These are phyloP conservation scores for Linum lewisii DNA, from an alignment of 345 rosid genomes.

Conservation along the genomic window DNA sequence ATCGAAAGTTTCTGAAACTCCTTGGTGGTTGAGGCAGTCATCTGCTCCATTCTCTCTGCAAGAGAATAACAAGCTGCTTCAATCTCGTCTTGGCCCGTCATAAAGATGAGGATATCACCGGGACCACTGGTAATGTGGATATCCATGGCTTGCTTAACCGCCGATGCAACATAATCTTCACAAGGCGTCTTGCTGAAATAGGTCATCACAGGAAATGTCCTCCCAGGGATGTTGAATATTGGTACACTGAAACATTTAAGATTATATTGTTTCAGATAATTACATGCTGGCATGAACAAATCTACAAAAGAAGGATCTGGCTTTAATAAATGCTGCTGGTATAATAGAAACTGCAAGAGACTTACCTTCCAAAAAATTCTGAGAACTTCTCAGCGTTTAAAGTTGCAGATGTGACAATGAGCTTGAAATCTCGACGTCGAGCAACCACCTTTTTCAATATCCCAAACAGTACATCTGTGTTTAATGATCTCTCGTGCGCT, in stretches of 20 bases:
- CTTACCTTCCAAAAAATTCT: constrained; percentile 82
- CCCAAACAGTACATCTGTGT: constrained; percentile 90
- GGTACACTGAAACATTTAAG: constrained; percentile 66
- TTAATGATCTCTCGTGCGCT: constrained; percentile 95
- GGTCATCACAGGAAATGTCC: constrained; percentile 86
- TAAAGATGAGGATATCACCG: constrained; percentile 95
- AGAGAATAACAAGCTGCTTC: constrained; percentile 90
- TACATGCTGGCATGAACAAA: too few species aligned
- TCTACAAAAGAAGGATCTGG: too few species aligned
- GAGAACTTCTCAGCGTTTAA: constrained; percentile 95
- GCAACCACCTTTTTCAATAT: constrained; percentile 94
- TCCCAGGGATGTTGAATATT: constrained; percentile 84
- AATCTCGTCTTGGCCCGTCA: constrained; percentile 98
- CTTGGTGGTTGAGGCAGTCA: constrained; percentile 52
- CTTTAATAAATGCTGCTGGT: too few species aligned
- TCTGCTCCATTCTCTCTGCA: constrained; percentile 88
- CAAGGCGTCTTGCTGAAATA: constrained; percentile 82
- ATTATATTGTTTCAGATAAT: too few species aligned
- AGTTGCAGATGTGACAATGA: constrained; percentile 96
- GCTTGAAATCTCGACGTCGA: constrained; percentile 90
- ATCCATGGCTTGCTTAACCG: constrained; percentile 97
- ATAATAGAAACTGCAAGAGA: too few species aligned
- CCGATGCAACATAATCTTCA: constrained; percentile 96
- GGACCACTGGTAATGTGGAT: constrained; percentile 84
- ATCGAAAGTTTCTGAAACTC: constrained; percentile 67